phyloP scores from a whole-genome alignment of 495 filamentous ascomycete species.

The Hyaloscypha variabilis region DNA sequence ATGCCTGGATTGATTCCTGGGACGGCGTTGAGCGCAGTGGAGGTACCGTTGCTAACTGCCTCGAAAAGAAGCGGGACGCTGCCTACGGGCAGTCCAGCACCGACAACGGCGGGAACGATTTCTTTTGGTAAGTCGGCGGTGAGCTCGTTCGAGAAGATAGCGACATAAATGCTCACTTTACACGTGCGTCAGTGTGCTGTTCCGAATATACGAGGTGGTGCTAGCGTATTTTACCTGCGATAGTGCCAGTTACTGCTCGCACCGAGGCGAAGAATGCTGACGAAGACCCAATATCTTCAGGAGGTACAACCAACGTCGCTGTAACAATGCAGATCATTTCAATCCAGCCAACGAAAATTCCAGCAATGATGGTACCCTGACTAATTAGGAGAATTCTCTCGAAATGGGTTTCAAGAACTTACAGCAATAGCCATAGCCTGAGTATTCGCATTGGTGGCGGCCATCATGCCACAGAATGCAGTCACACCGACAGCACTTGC shows the following conservation, averaged over 20 bases:
- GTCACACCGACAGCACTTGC: conserved; percentile 21
- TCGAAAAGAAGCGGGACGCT: conserved; percentile 38
- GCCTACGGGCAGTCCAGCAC: conserved; percentile 40
- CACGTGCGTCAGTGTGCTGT: background rate
- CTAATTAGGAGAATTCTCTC: background rate
- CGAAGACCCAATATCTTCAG: conserved; percentile 45
- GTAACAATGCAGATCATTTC: conserved; percentile 12
- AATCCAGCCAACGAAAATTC: conserved; percentile 27
- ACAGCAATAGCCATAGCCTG: conserved; percentile 14
- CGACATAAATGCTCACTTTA: background rate
- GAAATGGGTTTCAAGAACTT: conserved; percentile 9
- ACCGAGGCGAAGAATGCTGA: conserved; percentile 39
- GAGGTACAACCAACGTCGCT: conserved; percentile 8
- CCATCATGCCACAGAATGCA: conserved; percentile 34
- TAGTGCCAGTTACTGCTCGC: conserved; percentile 27
- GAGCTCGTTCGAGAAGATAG: background rate
- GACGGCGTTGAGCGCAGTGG: background rate
- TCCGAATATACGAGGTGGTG: too few relatives aligned
- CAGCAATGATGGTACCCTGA: conserved; percentile 33
- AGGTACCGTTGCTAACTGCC: conserved; percentile 12
- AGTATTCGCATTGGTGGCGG: conserved; percentile 28
- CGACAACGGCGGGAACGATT: conserved; percentile 33
- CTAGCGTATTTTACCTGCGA: conserved; percentile 19
- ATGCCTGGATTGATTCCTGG: background rate
- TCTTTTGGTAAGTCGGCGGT: background rate